Evolutionary conservation across 768 basidiomycete species (phyloP), one percentile per base, ranked within the genome.

Genomic region (Pleurotus sapidus): DNA sequence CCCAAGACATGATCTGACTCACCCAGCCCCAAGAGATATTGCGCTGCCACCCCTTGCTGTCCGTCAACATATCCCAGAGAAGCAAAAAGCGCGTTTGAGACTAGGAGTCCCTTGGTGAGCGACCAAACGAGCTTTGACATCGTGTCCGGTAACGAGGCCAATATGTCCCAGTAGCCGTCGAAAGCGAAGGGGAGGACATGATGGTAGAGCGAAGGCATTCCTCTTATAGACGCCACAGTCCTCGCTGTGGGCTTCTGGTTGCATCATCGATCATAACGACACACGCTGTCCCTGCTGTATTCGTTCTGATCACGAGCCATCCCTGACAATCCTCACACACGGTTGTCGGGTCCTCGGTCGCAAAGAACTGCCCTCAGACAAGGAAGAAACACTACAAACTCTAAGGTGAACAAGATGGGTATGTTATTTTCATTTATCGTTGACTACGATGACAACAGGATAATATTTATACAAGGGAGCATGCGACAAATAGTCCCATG

Each of bases 1-100:
- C 39, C 3, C n/a, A 49, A 46, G 30, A 14, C 39, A 24, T 24
- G 23, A 37, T 18, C 9, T 20, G 37, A 67, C 79, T 72, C 68
- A 83, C 85, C 85, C 6, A 88, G 73, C 7, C 84, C 85, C 17
- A 87, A 66, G 25, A 86, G 71, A 67, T 86, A 85, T 64, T 79
- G 77, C 42, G 67, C 75, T 9, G 70, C 68, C 48, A 68, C 74
- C 25, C 61, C 60, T 59, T 74, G 72, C 11, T 73, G 56, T 2
- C 38, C 38, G 39, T 54, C 39, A 12, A 20, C 39, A 25, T 23
- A 54, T n/a, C 68, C 71, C 11, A 63, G 50, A 4, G 59, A 57
- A 9, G 65, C 68, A 54, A 75, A 55, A 4, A 76, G 51, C 39
- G 72, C 59, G 4, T 59, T 67, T 18, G 72, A 69, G 38, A 73